These are phyloP conservation scores for Kurtzmaniella quercitrusa DNA, from an alignment of 1,139 yeast genomes.

Conservation along the genomic window DNA sequence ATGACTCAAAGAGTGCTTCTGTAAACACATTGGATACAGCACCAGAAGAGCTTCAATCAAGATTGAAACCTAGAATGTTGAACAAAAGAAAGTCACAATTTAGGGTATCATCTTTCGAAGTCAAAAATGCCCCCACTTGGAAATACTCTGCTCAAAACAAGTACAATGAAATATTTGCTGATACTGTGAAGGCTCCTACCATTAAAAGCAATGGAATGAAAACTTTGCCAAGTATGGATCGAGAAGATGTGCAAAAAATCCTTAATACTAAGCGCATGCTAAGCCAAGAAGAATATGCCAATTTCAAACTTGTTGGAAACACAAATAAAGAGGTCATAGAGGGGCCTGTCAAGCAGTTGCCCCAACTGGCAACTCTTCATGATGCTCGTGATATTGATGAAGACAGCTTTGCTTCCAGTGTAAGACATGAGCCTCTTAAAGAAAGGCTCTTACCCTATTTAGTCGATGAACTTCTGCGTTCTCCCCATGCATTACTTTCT, in stretches of 20 bases:
- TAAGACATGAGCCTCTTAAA: slow-evolving; percentile 1
- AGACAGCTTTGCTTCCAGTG: slow-evolving; percentile 1
- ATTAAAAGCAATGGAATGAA: slow-evolving; percentile 39
- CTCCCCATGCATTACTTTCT: slow-evolving; percentile 29
- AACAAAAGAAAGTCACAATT: slow-evolving; percentile 25
- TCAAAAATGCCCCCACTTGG: slow-evolving; percentile 30
- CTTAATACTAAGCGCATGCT: slow-evolving; percentile 36
- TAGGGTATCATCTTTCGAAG: slow-evolving; percentile 43
- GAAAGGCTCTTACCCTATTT: slow-evolving; percentile 25
- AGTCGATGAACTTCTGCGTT: slow-evolving; percentile 31
- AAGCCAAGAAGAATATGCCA: slow-evolving; percentile 40
- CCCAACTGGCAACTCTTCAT: slow-evolving; percentile 40
- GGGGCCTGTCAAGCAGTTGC: slow-evolving; percentile 25
- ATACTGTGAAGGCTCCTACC: slow-evolving; percentile 32
- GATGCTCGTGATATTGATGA: slow-evolving; percentile 14
- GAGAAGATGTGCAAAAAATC: slow-evolving; percentile 41
- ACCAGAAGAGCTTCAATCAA: slow-evolving; percentile 2
- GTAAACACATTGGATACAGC: not conserved
- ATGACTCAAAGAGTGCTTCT: slow-evolving; percentile 13
- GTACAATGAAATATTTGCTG: slow-evolving; percentile 43
- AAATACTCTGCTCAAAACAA: slow-evolving; percentile 33
- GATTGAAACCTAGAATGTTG: slow-evolving; percentile 2
- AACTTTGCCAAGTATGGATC: slow-evolving; percentile 46
- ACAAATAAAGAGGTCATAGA: slow-evolving; percentile 30
- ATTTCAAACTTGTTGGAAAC: slow-evolving; percentile 29